Evolutionary conservation across 805 yeast genomes (phyloP).

Genomic region (Saccharomycopsis selenospora): DNA sequence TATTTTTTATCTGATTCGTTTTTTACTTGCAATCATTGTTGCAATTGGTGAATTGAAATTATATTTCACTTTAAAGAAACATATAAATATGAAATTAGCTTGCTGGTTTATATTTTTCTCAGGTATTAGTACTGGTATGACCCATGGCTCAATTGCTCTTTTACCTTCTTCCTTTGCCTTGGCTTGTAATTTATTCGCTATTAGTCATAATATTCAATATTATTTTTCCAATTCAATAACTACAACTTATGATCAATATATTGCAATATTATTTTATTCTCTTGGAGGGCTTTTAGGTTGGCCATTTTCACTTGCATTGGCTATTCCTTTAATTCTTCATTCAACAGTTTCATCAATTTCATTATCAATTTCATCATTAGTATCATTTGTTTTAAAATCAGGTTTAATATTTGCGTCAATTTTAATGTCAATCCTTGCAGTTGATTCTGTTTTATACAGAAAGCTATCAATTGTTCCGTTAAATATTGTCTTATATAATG

Average conservation of each 20-base stretch:
- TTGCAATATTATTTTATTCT: constrained; percentile 34
- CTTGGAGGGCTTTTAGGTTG: constrained; percentile 82
- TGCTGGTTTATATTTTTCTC: constrained; percentile 58
- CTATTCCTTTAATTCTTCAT: constrained; percentile 50
- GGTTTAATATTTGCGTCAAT: constrained; percentile 24
- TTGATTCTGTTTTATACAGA: constrained; percentile 60
- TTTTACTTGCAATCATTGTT: constrained; percentile 34
- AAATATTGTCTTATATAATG: constrained; percentile 80
- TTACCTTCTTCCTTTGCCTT: constrained; percentile 78
- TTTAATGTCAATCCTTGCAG: constrained; percentile 28
- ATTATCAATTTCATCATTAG: constrained; percentile 21
- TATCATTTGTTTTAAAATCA: constrained; percentile 24
- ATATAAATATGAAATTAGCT: constrained; percentile 36
- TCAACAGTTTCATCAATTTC: constrained; percentile 25
- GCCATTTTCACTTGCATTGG: constrained; percentile 75
- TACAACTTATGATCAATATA: constrained; percentile 16
- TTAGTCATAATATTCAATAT: constrained; percentile 31
- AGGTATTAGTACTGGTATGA: constrained; percentile 69
- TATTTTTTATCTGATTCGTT: constrained; percentile 48
- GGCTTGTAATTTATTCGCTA: constrained; percentile 41
- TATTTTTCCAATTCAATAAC: constrained; percentile 23
- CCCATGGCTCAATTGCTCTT: constrained; percentile 80
- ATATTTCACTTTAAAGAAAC: constrained; percentile 34
- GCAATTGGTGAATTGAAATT: constrained; percentile 48
- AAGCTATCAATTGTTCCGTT: constrained; percentile 62